Evolutionary conservation across 2,329 filamentous ascomycete genomes (phyloP), one percentile per base, ranked within the genome.

Genomic region (Colletotrichum tamarilloi): DNA sequence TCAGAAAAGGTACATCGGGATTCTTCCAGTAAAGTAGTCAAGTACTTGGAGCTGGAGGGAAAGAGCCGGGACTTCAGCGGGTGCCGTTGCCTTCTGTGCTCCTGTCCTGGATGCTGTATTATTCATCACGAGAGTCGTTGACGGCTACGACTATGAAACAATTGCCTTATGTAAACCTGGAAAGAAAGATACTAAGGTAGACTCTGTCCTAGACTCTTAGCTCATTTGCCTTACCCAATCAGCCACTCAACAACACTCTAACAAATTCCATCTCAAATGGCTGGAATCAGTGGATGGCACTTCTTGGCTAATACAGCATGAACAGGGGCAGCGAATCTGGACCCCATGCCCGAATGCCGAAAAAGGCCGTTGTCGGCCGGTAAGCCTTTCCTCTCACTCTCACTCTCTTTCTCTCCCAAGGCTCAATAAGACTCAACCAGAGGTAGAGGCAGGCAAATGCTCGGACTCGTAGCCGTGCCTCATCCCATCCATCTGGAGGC

Each of bases 271-370:
- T 49, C 49, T 63, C 56, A 38, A 26, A 62, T 60, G 32, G 32
- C 32, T 35, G 32, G 32, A 35, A 35, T 35, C 32, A 35, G 32
- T 35, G 32, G 32, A 19, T 42, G 32, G 35, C 19, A 46, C 32
- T 22, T 59, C 53, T 59, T 49, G 32, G 32, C 62, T 56, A 28
- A 11, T 4, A 24, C 16, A 65, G 32, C 7, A 52, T 3, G 22
- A 46, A 22, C 32, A 57, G 32, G 6, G 35, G 24, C 7, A 66
- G 12, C 4, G 16, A 53, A 26, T 35, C 49, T 58, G 19, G 28
- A 32, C 19, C 32, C 53, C 32, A 62, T 73, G 71, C 14, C 71
- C 71, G 71, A 73, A 73, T 71, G 56, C 71, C 71, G 67, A 73
- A 73, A 65, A 73, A 52, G 30, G 55, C 71, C 56, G 71, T 71